Evolutionary conservation across 371 early-diverging fungal genomes (phyloP).

Genomic region (Funneliformis caledonium): DNA sequence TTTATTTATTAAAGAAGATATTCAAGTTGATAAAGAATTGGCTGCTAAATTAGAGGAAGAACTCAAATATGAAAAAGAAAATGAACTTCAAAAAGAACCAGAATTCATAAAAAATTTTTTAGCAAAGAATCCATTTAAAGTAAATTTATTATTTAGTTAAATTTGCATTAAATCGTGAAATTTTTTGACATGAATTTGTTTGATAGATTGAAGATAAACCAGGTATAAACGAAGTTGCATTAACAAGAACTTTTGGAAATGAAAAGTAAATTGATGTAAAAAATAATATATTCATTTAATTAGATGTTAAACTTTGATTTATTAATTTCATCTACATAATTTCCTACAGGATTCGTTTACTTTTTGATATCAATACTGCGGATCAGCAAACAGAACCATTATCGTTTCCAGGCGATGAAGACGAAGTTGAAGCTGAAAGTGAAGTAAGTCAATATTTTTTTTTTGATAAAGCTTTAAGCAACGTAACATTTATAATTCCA

Average conservation of each 20-base stretch:
- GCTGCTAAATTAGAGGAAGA: conserved; percentile 76
- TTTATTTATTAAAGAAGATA: not conserved
- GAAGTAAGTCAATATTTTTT: not conserved
- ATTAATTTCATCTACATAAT: too few relatives aligned
- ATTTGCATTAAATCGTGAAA: conserved; percentile 1
- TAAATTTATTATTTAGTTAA: conserved; percentile 47
- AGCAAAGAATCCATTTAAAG: conserved; percentile 77
- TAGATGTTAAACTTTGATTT: not conserved
- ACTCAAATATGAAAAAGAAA: conserved; percentile 80
- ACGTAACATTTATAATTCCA: too few relatives aligned
- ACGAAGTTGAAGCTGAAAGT: conserved; percentile 13
- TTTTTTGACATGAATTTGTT: not conserved
- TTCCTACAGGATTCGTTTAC: not conserved
- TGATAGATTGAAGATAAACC: conserved; percentile 76
- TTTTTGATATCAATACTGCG: conserved; percentile 11
- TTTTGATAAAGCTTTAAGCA: too few relatives aligned
- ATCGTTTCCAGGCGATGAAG: not conserved
- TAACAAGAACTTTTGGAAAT: conserved; percentile 86
- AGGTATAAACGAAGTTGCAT: conserved; percentile 79
- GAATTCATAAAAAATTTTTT: conserved; percentile 81
- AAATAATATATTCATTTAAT: not conserved
- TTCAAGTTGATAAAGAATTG: conserved; percentile 68
- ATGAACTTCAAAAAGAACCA: conserved; percentile 59
- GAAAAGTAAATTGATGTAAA: conserved; percentile 71
- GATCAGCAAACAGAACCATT: conserved; percentile 1